Evolutionary conservation across 139 green algal species (phyloP).

Genomic region (Closterium sp.): DNA sequence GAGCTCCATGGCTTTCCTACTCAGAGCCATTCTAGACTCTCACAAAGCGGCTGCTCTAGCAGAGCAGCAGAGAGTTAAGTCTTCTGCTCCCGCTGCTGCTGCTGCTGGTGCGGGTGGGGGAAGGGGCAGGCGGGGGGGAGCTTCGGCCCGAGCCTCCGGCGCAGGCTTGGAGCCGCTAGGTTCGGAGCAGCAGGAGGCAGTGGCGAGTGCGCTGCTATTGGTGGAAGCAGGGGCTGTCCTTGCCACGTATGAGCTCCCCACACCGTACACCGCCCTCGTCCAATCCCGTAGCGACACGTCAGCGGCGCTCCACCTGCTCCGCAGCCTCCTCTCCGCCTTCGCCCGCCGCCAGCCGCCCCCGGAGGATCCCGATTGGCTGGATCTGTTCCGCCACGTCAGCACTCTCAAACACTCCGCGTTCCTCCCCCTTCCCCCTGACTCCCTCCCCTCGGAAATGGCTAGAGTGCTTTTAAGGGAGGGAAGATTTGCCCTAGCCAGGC

Average conservation of each 20-base stretch:
- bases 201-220: not conserved
- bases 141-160: not conserved
- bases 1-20: not conserved
- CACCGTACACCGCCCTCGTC: not conserved
- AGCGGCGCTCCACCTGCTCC: slow-evolving; percentile 17
- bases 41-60: not conserved
- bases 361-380: slow-evolving; percentile 24
- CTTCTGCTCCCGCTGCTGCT: not conserved
- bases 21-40: not conserved
- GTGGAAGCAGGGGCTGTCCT: not conserved
- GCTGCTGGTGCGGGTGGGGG: not conserved
- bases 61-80: not conserved
- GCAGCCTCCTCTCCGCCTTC: slow-evolving; percentile 18
- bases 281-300: not conserved
- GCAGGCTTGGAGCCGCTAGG: not conserved
- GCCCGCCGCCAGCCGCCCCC: slow-evolving; percentile 14
- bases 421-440: slow-evolving; percentile 6
- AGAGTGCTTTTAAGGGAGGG: slow-evolving; percentile 20
- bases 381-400: slow-evolving; percentile 23
- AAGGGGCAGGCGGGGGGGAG: not conserved
- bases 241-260: not conserved
- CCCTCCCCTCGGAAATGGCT: slow-evolving; percentile 16
- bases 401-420: slow-evolving; percentile 20
- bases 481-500: slow-evolving; percentile 14
- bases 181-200: not conserved